Conservation (phyloP, 2,329 filamentous ascomycete genomes). For the Elsinoe batatas region DNA sequence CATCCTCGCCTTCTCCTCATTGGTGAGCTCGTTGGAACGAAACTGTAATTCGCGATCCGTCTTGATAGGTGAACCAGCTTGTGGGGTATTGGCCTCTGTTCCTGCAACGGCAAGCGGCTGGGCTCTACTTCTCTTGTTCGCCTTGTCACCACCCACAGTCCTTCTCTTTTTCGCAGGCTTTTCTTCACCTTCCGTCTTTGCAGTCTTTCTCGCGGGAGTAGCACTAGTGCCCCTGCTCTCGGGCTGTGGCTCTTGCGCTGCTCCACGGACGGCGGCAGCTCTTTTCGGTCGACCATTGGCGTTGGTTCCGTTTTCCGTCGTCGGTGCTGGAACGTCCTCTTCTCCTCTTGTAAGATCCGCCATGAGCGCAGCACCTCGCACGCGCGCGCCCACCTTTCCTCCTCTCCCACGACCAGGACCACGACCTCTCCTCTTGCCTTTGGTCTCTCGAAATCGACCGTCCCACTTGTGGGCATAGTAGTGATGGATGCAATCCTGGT, state of each 20-base stretch:
- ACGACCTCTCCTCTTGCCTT: conserved; percentile 24
- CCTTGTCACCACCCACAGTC: conserved; percentile 24
- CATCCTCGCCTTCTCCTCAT: conserved; percentile 24
- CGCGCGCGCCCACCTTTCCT: conserved; percentile 38
- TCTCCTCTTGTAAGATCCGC: conserved; percentile 48
- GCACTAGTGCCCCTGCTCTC: conserved; percentile 49
- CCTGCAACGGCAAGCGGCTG: conserved; percentile 29
- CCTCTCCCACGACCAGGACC: conserved; percentile 31
- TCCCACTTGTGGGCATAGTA: conserved; percentile 74
- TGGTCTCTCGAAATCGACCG: conserved; percentile 64
- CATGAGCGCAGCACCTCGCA: conserved; percentile 48
- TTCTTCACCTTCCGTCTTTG: conserved; percentile 20
- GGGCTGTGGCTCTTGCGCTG: conserved; percentile 53
- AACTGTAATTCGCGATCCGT: conserved; percentile 23
- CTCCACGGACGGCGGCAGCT: conserved; percentile 57
- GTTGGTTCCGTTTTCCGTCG: conserved; percentile 30
- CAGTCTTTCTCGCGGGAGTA: conserved; percentile 37
- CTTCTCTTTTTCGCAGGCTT: conserved; percentile 26
- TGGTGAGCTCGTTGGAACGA: conserved; percentile 19
- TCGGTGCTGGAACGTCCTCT: conserved; percentile 31
- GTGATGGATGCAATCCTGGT: conserved; percentile 73
- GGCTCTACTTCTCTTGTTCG: conserved; percentile 12
- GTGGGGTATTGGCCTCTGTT: neutral
- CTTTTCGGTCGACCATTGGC: conserved; percentile 42
- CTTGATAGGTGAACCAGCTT: conserved; percentile 27